Conservation (phyloP, 1,284 basidiomycete genomes). For the Cryptococcus amylolentus region DNA sequence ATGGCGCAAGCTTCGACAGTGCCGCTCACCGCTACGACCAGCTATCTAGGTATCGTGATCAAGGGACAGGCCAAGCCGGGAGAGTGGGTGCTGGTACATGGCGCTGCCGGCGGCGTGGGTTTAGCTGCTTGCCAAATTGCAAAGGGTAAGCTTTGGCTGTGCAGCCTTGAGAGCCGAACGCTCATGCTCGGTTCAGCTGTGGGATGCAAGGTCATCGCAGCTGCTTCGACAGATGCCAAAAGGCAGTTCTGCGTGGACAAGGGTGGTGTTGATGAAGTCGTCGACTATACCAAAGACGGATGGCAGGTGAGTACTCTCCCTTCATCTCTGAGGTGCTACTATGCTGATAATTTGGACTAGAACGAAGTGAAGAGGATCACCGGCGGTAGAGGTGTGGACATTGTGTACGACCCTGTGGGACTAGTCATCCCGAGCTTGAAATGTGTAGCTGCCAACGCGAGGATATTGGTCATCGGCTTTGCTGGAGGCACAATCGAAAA, state of each 20-base stretch:
- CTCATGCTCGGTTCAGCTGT: slow-evolving; percentile 9
- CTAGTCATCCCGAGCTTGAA: slow-evolving; percentile 57
- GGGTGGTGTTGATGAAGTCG: slow-evolving; percentile 48
- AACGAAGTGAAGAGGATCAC: slow-evolving; percentile 62
- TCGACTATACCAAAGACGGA: slow-evolving; percentile 50
- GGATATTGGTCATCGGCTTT: slow-evolving; percentile 87
- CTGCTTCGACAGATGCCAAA: slow-evolving; percentile 50
- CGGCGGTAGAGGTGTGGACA: slow-evolving; percentile 73
- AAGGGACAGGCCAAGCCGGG: slow-evolving; percentile 72
- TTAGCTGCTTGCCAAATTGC: slow-evolving; percentile 86
- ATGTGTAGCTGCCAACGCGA: slow-evolving; percentile 91
- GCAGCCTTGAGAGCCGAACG: neutral
- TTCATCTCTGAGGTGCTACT: slow-evolving; percentile 1
- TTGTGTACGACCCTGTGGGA: slow-evolving; percentile 82
- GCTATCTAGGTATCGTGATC: slow-evolving; percentile 83
- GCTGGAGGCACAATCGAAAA: slow-evolving; percentile 86
- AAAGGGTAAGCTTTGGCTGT: slow-evolving; percentile 53
- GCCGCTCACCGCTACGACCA: slow-evolving; percentile 73
- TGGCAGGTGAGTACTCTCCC: slow-evolving; percentile 39
- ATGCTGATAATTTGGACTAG: slow-evolving; percentile 22
- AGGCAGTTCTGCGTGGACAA: slow-evolving; percentile 45
- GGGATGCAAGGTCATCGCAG: slow-evolving; percentile 53
- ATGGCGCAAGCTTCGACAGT: slow-evolving; percentile 60
- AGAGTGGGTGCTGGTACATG: slow-evolving; percentile 86
- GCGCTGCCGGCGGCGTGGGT: slow-evolving; percentile 83